phyloP scores from a whole-genome alignment of 2,329 filamentous ascomycete genomes.

The Pestalotiopsis sp. region DNA sequence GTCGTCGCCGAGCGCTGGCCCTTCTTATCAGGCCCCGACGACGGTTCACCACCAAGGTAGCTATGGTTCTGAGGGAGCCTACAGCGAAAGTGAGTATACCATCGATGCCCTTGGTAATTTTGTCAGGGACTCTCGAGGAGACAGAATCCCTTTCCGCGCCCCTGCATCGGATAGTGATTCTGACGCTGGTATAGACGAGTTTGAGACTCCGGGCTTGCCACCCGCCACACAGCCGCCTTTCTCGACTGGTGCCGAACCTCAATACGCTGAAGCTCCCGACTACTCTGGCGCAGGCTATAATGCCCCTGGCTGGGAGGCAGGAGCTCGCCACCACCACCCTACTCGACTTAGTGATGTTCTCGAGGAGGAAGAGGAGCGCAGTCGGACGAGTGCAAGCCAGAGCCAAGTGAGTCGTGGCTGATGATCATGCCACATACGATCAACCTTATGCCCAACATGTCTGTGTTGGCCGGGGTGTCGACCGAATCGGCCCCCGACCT shows the following conservation, averaged over 20 bases:
- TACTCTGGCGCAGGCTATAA: constrained; percentile 69
- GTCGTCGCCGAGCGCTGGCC: constrained; percentile 40
- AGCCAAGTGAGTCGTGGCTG: constrained; percentile 56
- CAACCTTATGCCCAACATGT: not conserved
- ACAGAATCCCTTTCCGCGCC: constrained; percentile 54
- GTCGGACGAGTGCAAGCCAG: constrained; percentile 70
- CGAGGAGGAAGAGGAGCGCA: constrained; percentile 80
- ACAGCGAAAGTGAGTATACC: constrained; percentile 72
- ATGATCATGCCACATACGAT: not conserved
- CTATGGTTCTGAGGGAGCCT: constrained; percentile 60
- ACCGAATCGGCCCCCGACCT: not conserved
- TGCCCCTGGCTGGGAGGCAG: constrained; percentile 69
- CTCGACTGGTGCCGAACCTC: constrained; percentile 24
- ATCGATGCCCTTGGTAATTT: constrained; percentile 63
- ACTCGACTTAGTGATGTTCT: constrained; percentile 87
- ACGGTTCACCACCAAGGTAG: constrained; percentile 46
- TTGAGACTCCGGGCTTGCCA: constrained; percentile 52
- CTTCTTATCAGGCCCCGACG: constrained; percentile 45
- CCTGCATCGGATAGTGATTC: constrained; percentile 43
- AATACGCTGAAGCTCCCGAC: constrained; percentile 49
- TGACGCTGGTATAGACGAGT: constrained; percentile 51
- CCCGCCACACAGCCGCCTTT: constrained; percentile 31
- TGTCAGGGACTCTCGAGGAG: constrained; percentile 60
- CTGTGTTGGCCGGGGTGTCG: not conserved
- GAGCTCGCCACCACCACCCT: constrained; percentile 78